phyloP scores from a whole-genome alignment of 805 yeast genomes.

The Candida parachauliodes region DNA sequence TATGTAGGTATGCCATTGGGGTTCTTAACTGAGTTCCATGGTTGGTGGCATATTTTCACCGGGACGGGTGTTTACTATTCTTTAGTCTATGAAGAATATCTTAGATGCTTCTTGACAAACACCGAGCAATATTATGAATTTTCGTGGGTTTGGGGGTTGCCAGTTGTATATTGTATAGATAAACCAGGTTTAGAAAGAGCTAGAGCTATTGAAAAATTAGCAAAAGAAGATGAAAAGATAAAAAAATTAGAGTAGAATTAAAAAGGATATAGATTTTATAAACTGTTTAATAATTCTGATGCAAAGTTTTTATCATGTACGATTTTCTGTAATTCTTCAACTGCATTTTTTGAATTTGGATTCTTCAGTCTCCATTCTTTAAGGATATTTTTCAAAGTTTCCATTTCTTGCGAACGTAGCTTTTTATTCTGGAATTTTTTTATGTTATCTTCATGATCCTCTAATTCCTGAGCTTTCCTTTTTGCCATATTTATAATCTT shows the following conservation, averaged over 20 bases:
- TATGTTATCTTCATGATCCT: constrained; percentile 34
- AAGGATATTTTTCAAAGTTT: constrained; percentile 43
- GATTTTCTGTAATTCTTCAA: constrained; percentile 17
- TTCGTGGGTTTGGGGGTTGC: constrained; percentile 57
- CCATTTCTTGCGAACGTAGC: constrained; percentile 55
- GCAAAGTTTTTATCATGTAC: constrained; percentile 35
- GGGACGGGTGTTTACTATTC: constrained; percentile 87
- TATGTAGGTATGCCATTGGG: constrained; percentile 80
- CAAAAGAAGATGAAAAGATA: constrained; percentile 12
- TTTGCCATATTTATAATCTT: constrained; percentile 95
- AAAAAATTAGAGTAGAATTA: constrained; percentile 3
- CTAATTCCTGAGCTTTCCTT: constrained; percentile 81
- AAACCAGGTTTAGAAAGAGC: constrained; percentile 20
- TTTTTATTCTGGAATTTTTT: constrained; percentile 32
- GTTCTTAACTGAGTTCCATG: constrained; percentile 83
- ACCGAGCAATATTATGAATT: constrained; percentile 53
- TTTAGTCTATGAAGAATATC: constrained; percentile 71
- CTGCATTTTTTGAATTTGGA: constrained; percentile 37
- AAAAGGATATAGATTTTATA: constrained; percentile 1
- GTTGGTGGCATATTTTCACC: constrained; percentile 94
- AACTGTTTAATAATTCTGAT: constrained; percentile 31
- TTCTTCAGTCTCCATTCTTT: constrained; percentile 52
- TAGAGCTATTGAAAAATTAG: constrained; percentile 16
- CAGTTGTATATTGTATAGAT: constrained; percentile 41
- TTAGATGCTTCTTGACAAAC: constrained; percentile 63